Evolutionary conservation across 1,284 basidiomycete species (phyloP).

Genomic region (Moesziomyces sp.): DNA sequence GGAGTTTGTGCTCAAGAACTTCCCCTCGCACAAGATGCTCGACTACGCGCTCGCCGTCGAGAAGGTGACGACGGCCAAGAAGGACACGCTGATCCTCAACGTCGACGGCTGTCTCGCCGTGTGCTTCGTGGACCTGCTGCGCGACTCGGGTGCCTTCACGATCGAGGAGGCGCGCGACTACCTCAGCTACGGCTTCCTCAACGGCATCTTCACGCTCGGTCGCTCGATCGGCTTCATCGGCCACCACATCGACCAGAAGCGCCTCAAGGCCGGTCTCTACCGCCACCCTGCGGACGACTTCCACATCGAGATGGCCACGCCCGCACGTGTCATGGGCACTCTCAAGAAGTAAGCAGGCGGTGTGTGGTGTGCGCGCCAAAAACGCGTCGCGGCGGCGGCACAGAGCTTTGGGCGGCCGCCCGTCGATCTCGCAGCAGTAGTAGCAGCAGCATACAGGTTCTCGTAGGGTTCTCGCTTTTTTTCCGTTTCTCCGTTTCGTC

Average conservation of each 20-base stretch:
- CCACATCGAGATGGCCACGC: slow-evolving; percentile 64
- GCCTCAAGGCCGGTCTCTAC: slow-evolving; percentile 69
- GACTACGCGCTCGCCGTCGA: slow-evolving; percentile 99
- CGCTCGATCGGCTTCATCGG: slow-evolving; percentile 97
- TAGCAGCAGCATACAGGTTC: slow-evolving; percentile 8
- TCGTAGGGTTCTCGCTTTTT: slow-evolving; percentile 9
- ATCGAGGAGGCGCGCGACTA: slow-evolving; percentile 97
- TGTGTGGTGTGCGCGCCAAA: not conserved
- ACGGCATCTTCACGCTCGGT: slow-evolving; percentile 96
- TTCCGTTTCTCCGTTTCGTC: slow-evolving; percentile 5
- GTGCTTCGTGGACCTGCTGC: slow-evolving; percentile 94
- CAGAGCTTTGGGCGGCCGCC: not conserved
- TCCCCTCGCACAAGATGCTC: slow-evolving; percentile 80
- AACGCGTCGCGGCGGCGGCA: slow-evolving; percentile 1
- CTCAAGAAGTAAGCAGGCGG: slow-evolving; percentile 42
- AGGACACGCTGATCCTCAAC: slow-evolving; percentile 77
- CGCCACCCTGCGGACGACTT: slow-evolving; percentile 69
- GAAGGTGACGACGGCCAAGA: slow-evolving; percentile 97
- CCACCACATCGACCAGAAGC: slow-evolving; percentile 94
- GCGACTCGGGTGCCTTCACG: slow-evolving; percentile 92
- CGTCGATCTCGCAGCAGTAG: not conserved
- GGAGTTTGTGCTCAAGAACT: slow-evolving; percentile 94
- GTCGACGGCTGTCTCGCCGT: slow-evolving; percentile 98
- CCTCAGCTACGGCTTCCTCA: slow-evolving; percentile 89
- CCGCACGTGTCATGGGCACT: slow-evolving; percentile 60